A percentile compares a stretch with the other conserved stretches of the same genome.
Conservation (phyloP, 1,284 basidiomycete genomes). For the Grifola frondosa region DNA sequence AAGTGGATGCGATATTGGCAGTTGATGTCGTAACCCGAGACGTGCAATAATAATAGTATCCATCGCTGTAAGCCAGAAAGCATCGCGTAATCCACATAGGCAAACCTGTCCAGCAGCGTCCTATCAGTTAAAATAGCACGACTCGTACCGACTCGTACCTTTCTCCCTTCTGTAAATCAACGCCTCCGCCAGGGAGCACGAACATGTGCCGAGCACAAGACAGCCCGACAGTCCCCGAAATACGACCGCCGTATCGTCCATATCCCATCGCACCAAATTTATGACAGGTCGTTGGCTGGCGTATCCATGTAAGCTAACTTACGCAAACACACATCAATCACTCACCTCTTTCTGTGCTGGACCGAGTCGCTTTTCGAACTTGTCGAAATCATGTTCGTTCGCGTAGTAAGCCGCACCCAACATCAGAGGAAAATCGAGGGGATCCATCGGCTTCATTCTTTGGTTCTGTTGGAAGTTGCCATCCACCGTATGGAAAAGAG, state of each 20-base stretch:
- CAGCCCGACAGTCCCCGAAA: not conserved
- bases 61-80: slow-evolving; percentile 5
- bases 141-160: slow-evolving; percentile 1
- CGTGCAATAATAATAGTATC: not conserved
- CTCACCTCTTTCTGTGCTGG: not conserved
- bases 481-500: slow-evolving; percentile 1
- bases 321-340: not conserved
- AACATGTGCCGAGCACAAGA: slow-evolving; percentile 5
- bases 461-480: slow-evolving; percentile 7
- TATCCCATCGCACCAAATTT: not conserved
- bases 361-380: not conserved
- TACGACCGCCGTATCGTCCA: not conserved
- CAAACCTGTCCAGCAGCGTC: too few relatives aligned
- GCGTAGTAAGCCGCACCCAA: slow-evolving; percentile 5
- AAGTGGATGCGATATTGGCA: slow-evolving; percentile 13
- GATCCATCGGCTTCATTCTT: not conserved
- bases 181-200: slow-evolving; percentile 1
- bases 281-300: not conserved
- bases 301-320: not conserved
- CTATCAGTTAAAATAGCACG: too few relatives aligned
- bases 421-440: not conserved
- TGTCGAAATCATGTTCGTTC: slow-evolving; percentile 1
- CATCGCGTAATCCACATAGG: slow-evolving; percentile 7
- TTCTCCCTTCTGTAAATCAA: slow-evolving; percentile 1
- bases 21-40: slow-evolving; percentile 11